Evolutionary conservation across 2,329 filamentous ascomycete genomes (phyloP).

Genomic region (Ceratocystis destructans): DNA sequence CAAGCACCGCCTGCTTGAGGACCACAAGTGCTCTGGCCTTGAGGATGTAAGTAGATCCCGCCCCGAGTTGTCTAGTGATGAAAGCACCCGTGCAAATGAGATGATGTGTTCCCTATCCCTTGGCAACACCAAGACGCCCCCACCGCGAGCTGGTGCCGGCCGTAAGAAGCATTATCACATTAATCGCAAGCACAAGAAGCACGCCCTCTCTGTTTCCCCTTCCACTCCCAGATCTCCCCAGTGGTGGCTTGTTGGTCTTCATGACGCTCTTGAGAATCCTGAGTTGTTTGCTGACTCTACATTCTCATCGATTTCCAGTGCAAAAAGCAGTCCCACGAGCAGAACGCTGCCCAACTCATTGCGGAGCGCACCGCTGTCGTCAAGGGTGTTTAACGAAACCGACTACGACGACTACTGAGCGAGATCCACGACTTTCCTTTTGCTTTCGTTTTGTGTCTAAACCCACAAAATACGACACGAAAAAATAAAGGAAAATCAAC

Average conservation of each 20-base stretch:
- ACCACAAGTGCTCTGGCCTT: conserved; percentile 81
- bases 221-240: conserved; percentile 5
- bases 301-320: conserved; percentile 40
- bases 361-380: conserved; percentile 87
- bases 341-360: conserved; percentile 85
- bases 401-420: conserved; percentile 19
- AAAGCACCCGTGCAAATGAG: not conserved
- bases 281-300: conserved; percentile 26
- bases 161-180: not conserved
- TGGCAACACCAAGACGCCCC: not conserved
- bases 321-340: conserved; percentile 92
- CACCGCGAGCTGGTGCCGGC: not conserved
- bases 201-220: conserved; percentile 18
- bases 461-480: not conserved
- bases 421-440: not conserved
- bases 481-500: not conserved
- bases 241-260: conserved; percentile 32
- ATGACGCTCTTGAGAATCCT: conserved; percentile 27
- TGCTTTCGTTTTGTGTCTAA: not conserved
- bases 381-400: conserved; percentile 57
- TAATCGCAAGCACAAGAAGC: not conserved
- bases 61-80: not conserved
- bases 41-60: conserved; percentile 54
- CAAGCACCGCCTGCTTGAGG: conserved; percentile 85
- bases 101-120: not conserved